Conservation (phyloP, 2,329 filamentous ascomycete species). For the Exophiala aquamarina region DNA sequence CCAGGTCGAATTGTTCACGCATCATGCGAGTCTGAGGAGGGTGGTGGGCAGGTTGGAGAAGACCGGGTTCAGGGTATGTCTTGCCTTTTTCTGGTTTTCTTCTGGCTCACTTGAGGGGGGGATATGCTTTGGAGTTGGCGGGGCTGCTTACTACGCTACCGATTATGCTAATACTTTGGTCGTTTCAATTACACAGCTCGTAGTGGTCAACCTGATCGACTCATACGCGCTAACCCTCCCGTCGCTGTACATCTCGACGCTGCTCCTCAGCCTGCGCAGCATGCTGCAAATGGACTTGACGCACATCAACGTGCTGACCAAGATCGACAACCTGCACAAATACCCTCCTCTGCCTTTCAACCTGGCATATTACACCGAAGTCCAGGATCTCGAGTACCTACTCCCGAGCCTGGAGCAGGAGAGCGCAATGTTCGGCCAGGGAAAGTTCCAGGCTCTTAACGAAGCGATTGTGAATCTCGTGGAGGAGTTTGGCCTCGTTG, state of each 20-base stretch:
- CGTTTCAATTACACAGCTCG: conserved; percentile 61
- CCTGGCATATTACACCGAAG: conserved; percentile 95
- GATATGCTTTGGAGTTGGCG: too few species aligned
- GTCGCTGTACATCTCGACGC: conserved; percentile 90
- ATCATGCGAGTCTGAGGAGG: conserved; percentile 86
- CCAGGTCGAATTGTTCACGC: conserved; percentile 95
- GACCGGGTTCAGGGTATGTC: conserved; percentile 80
- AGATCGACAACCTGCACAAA: conserved; percentile 88
- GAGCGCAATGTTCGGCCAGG: conserved; percentile 57
- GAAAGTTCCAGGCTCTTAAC: conserved; percentile 81
- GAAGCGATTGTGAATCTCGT: conserved; percentile 83
- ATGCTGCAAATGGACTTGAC: conserved; percentile 99
- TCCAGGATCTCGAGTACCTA: conserved; percentile 85
- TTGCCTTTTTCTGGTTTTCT: neutral
- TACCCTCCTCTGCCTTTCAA: conserved; percentile 91
- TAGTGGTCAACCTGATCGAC: conserved; percentile 90
- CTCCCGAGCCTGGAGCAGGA: conserved; percentile 79
- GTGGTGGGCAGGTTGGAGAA: conserved; percentile 91
- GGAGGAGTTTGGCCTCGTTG: conserved; percentile 84
- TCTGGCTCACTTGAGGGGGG: conserved; percentile 10
- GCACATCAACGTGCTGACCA: conserved; percentile 92
- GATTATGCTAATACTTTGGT: too few species aligned
- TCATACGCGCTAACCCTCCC: conserved; percentile 91
- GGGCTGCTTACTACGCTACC: too few species aligned
- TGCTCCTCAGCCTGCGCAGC: conserved; percentile 86